Evolutionary conservation across 176 grass and related monocot genomes (phyloP), one percentile per base, ranked within the genome.

Genomic region (Carex cristatella): DNA sequence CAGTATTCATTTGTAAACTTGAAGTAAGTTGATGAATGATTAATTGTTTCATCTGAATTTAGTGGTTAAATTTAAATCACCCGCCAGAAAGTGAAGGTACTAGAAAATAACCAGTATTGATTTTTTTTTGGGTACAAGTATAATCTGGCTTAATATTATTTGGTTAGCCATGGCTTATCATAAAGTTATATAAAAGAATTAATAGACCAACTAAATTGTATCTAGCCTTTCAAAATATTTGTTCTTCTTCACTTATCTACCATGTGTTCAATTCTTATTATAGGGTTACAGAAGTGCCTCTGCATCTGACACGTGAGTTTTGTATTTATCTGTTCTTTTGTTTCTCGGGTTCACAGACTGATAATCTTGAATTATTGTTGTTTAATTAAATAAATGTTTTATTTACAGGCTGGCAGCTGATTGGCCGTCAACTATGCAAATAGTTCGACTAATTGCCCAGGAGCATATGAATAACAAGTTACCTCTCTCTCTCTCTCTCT

Each of bases 401-500:
- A 3, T 81, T 31, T 90, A 79, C 93, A 99, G 96, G 70, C 87
- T 99, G 83, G 96, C 91, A 81, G 81, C 83, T 73, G 96, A 95
- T 88, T 99, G 96, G 96, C 93, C 96, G 84, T 84, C 85, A 88
- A 95, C 91, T 23, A 94, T 99, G 96, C 96, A 99, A 88, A 99
- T 99, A 82, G 93, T 95, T 84, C 93, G 96, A 53, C 93, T 99
- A 74, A 94, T 99, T 89, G 90, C 93, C 49, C 90, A 99, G 86
- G 96, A 99, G 60, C 96, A 95, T 90, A 95, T 99, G 93, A 94
- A 87, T 79, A 99, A 99, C 78, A 99, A 94, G 93, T 99, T 42
- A 23, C 23, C 85, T 89, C 30, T 23, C 72, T 79, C 65, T 79
- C 28, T 72, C 57, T 23, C 72, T 79, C 65, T 79, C 28, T 72